Conservation (phyloP, 2,329 filamentous ascomycete species). For the Akanthomyces lecanii region DNA sequence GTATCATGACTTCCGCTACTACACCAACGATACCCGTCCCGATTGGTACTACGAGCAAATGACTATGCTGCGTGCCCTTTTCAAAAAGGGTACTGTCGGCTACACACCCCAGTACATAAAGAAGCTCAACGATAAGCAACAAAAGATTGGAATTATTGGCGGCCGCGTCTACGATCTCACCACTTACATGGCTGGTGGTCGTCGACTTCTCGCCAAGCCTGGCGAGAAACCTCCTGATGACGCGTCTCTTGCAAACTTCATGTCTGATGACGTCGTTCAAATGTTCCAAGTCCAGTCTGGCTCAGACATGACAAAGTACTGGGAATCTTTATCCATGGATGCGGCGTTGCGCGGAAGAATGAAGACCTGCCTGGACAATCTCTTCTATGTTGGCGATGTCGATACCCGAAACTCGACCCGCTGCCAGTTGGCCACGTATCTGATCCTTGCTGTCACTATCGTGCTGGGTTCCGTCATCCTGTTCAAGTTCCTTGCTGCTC, state of each 20-base stretch:
- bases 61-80: slow-evolving; percentile 69
- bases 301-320: slow-evolving; percentile 76
- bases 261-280: slow-evolving; percentile 67
- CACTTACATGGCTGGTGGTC: slow-evolving; percentile 72
- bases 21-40: slow-evolving; percentile 72
- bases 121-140: slow-evolving; percentile 60
- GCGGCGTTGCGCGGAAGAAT: slow-evolving; percentile 58
- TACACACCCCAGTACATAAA: slow-evolving; percentile 75
- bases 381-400: slow-evolving; percentile 89
- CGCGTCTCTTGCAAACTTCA: slow-evolving; percentile 65
- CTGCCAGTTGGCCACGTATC: slow-evolving; percentile 85
- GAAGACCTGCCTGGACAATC: slow-evolving; percentile 81
- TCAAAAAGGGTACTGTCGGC: slow-evolving; percentile 81
- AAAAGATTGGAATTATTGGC: slow-evolving; percentile 74
- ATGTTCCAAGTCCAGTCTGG: slow-evolving; percentile 77
- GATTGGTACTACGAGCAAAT: slow-evolving; percentile 95
- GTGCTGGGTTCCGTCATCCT: slow-evolving; percentile 76
- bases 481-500: slow-evolving; percentile 94
- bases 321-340: slow-evolving; percentile 64
- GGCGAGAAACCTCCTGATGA: slow-evolving; percentile 46
- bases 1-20: slow-evolving; percentile 92
- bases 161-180: slow-evolving; percentile 85
- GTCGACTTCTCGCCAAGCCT: slow-evolving; percentile 53
- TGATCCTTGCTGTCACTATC: slow-evolving; percentile 80
- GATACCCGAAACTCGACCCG: slow-evolving; percentile 84